Evolutionary conservation across 140 eudicot species (phyloP).

Genomic region (Oenanthe javanica): DNA sequence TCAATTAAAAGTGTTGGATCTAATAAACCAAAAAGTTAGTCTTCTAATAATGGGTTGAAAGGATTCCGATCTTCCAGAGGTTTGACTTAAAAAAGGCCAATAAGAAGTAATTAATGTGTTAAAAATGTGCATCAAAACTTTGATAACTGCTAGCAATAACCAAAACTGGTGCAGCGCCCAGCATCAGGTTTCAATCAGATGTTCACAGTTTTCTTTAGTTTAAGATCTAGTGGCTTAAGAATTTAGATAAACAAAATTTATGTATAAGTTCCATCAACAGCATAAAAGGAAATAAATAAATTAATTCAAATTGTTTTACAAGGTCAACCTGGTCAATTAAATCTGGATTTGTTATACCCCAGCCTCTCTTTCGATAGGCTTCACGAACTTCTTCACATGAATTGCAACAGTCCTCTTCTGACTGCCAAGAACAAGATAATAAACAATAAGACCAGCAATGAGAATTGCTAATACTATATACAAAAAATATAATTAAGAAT

Average conservation of each 20-base stretch:
- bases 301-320: neutral
- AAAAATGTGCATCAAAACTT: neutral
- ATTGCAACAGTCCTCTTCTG: conserved; percentile 95
- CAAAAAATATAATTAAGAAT: neutral
- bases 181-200: neutral
- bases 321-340: conserved; percentile 63
- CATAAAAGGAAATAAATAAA: neutral
- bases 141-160: neutral
- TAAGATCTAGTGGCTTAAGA: neutral
- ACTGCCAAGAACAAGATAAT: conserved; percentile 39
- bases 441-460: neutral
- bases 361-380: conserved; percentile 90
- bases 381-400: conserved; percentile 99
- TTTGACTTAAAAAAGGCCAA: neutral
- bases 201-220: neutral
- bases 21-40: neutral
- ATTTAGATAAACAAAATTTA: neutral
- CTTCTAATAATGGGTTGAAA: neutral
- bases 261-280: neutral
- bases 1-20: neutral
- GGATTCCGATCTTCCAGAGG: neutral
- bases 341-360: conserved; percentile 87
- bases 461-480: neutral
- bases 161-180: too few relatives aligned
- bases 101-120: neutral